Conservation (phyloP, 345 rosid species). For the Turritis glabra region DNA sequence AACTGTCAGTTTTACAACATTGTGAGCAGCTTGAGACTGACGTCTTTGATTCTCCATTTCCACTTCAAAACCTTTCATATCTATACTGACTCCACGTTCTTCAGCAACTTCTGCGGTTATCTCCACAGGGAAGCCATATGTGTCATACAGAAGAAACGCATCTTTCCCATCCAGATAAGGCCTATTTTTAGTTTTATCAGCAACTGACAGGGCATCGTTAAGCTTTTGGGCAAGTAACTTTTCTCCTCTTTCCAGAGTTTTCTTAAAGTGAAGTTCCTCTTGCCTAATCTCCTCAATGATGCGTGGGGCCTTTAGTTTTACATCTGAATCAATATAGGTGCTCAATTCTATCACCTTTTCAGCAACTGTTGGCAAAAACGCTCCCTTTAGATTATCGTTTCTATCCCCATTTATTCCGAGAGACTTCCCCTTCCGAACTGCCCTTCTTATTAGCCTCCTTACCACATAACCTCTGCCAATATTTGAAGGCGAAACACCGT, state of each 20-base stretch:
- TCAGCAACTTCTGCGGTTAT: conserved; percentile 80
- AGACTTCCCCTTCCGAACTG: conserved; percentile 82
- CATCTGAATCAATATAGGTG: conserved; percentile 65
- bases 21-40: conserved; percentile 87
- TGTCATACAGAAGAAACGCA: conserved; percentile 81
- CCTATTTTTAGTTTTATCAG: conserved; percentile 40
- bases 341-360: conserved; percentile 81
- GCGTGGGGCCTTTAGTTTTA: conserved; percentile 55
- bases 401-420: conserved; percentile 73
- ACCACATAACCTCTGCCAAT: conserved; percentile 95
- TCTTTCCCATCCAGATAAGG: conserved; percentile 80
- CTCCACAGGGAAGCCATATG: conserved; percentile 93
- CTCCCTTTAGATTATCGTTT: conserved; percentile 58
- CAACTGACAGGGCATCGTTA: conserved; percentile 50
- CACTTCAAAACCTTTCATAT: conserved; percentile 66
- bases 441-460: conserved; percentile 89
- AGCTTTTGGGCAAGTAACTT: conserved; percentile 79
- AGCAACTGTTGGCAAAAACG: conserved; percentile 71
- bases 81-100: conserved; percentile 67
- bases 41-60: conserved; percentile 94
- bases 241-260: conserved; percentile 92
- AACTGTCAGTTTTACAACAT: conserved; percentile 73
- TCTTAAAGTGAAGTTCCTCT: conserved; percentile 88
- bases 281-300: conserved; percentile 77
- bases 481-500: conserved; percentile 91